A percentile compares a stretch with the other conserved stretches of the same genome.
phyloP scores from a whole-genome alignment of 179 eudicot species.

The Silene noctiflora region DNA sequence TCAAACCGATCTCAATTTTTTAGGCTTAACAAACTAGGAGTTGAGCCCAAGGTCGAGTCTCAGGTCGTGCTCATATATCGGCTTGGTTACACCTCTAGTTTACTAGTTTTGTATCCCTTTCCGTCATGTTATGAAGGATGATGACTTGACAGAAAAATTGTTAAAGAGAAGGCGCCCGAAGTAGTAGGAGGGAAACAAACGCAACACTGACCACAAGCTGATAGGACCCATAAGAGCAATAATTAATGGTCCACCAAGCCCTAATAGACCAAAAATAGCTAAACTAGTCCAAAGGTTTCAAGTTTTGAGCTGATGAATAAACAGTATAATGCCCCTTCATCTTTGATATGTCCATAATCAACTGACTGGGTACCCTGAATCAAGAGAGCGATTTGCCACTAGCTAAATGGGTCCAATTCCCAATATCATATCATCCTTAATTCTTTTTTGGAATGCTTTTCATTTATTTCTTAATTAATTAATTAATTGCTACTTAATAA shows the following conservation, averaged over 20 bases:
- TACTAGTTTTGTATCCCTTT: constrained; percentile 8
- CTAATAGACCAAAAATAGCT: constrained; percentile 22
- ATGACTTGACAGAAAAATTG: background rate
- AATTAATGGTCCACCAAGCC: constrained; percentile 18
- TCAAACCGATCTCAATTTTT: too few relatives aligned
- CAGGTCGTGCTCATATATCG: too few relatives aligned
- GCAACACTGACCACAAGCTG: constrained; percentile 22
- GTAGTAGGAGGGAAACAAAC: constrained; percentile 22
- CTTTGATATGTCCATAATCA: constrained; percentile 29
- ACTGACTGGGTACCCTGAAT: constrained; percentile 31
- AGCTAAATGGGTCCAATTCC: constrained; percentile 16
- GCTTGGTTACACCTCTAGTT: too few relatives aligned
- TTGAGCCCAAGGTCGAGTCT: too few relatives aligned
- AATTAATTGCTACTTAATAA: constrained; percentile 9
- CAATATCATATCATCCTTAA: constrained; percentile 23
- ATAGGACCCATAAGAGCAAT: constrained; percentile 20
- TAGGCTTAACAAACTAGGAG: too few relatives aligned
- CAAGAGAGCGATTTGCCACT: constrained; percentile 30
- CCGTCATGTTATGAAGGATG: background rate
- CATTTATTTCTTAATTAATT: constrained; percentile 13
- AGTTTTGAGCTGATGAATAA: constrained; percentile 20
- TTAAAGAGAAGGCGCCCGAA: background rate
- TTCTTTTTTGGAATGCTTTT: constrained; percentile 3
- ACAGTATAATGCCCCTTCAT: constrained; percentile 19
- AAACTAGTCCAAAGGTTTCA: constrained; percentile 20